These are phyloP conservation scores for Metroxylon sagu DNA, from an alignment of 176 grass and related monocot genomes.

Conservation along the genomic window DNA sequence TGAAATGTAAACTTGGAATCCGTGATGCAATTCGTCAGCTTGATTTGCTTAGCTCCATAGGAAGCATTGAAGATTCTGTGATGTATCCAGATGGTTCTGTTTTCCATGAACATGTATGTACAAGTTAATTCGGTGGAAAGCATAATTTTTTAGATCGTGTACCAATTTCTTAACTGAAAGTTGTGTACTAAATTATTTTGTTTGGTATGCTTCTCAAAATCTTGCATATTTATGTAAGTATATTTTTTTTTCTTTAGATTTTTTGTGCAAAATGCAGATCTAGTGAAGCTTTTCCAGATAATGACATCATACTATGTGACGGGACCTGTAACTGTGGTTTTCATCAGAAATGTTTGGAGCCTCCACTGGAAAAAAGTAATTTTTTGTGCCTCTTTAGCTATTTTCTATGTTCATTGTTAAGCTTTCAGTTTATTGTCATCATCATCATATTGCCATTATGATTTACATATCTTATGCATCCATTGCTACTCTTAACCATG, in stretches of 20 bases:
- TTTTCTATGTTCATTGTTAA: no score
- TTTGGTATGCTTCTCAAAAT: slow-evolving; percentile 10
- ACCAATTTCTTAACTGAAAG: no score
- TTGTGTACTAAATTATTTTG: not conserved
- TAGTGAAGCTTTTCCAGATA: slow-evolving; percentile 45
- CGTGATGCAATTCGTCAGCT: slow-evolving; percentile 76
- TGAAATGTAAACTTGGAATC: slow-evolving; percentile 81
- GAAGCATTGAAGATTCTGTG: slow-evolving; percentile 29
- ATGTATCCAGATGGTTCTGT: slow-evolving; percentile 35
- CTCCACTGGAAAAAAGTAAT: slow-evolving; percentile 48
- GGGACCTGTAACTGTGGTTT: slow-evolving; percentile 61
- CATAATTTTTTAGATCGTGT: no score
- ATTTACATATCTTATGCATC: no score
- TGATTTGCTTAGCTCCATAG: slow-evolving; percentile 54
- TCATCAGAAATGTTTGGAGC: slow-evolving; percentile 68
- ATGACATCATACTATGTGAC: slow-evolving; percentile 52
- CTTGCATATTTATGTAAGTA: slow-evolving; percentile 26
- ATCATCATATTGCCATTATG: no score
- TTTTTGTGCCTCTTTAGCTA: slow-evolving; percentile 16
- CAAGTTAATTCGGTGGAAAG: not conserved
- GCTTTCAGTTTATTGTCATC: no score
- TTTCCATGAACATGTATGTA: slow-evolving; percentile 49
- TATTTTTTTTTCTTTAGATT: slow-evolving; percentile 31
- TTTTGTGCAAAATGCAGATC: slow-evolving; percentile 62
- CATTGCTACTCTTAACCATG: no score